phyloP scores from a whole-genome alignment of 2,329 filamentous ascomycete species.

The Trichoderma aggressivum region DNA sequence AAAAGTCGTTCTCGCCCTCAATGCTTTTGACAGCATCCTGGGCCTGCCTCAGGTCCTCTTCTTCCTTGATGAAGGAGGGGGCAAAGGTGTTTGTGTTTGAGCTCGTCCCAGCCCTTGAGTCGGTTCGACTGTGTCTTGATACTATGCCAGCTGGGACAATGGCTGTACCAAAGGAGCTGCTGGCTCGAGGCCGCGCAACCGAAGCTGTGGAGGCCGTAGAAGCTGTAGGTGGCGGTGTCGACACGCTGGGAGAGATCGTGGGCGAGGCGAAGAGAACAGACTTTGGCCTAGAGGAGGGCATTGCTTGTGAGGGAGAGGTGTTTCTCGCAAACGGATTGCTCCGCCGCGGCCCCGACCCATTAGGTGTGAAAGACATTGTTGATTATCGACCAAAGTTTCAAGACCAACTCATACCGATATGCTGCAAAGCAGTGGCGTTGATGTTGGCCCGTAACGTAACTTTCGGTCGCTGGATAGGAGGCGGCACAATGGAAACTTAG shows the following conservation, averaged over 20 bases:
- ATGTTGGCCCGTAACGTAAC: background rate
- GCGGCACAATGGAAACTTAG: background rate
- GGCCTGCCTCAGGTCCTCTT: slow-evolving; percentile 67
- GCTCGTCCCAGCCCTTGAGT: slow-evolving; percentile 63
- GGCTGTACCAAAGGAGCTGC: slow-evolving; percentile 46
- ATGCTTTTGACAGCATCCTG: slow-evolving; percentile 65
- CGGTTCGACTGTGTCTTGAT: slow-evolving; percentile 44
- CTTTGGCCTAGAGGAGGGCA: slow-evolving; percentile 60
- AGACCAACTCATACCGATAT: slow-evolving; percentile 25
- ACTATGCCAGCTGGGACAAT: slow-evolving; percentile 37
- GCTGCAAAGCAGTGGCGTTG: slow-evolving; percentile 12
- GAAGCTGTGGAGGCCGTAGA: slow-evolving; percentile 31
- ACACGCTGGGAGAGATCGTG: background rate
- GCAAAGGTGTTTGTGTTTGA: slow-evolving; percentile 77
- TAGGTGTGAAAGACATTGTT: slow-evolving; percentile 36
- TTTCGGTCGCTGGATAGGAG: background rate
- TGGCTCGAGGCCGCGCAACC: slow-evolving; percentile 70
- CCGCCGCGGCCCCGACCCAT: slow-evolving; percentile 61
- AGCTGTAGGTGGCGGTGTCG: slow-evolving; percentile 50
- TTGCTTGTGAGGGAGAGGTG: slow-evolving; percentile 62
- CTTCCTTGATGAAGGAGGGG: slow-evolving; percentile 89
- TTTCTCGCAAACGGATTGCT: slow-evolving; percentile 77
- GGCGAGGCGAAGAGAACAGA: slow-evolving; percentile 64
- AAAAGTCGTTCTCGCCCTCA: slow-evolving; percentile 98
- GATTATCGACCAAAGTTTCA: slow-evolving; percentile 18